A percentile compares a stretch with the other conserved stretches of the same genome.
phyloP scores from a whole-genome alignment of 495 filamentous ascomycete species.

The Massariosphaeria phaeospora region DNA sequence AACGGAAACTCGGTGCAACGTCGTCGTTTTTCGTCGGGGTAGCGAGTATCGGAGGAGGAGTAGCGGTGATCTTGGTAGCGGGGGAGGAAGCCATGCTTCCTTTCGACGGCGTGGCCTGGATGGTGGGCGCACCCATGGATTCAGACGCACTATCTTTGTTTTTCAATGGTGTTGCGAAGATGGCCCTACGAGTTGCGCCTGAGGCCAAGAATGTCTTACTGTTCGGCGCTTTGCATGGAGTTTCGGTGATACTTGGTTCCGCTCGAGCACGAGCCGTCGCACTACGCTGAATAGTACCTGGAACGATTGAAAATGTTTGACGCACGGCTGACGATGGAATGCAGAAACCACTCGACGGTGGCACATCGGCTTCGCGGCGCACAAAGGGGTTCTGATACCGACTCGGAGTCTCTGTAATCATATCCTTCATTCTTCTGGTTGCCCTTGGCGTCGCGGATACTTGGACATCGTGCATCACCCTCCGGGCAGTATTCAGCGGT shows the following conservation, averaged over 20 bases:
- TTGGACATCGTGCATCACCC: conserved; percentile 43
- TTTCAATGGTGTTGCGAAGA: conserved; percentile 26
- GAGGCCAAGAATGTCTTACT: neutral
- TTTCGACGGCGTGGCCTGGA: neutral
- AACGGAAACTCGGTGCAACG: neutral
- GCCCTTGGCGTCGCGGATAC: conserved; percentile 39
- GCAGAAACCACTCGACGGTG: conserved; percentile 25
- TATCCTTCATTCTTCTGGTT: conserved; percentile 15
- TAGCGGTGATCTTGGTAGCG: neutral
- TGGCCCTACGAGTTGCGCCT: neutral
- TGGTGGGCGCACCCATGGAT: neutral
- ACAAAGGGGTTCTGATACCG: conserved; percentile 22
- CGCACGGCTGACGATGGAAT: conserved; percentile 36
- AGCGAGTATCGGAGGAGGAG: conserved; percentile 11
- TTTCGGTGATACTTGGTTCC: conserved; percentile 16
- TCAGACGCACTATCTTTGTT: neutral
- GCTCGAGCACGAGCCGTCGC: neutral
- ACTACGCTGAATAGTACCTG: conserved; percentile 20
- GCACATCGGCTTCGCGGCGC: conserved; percentile 16
- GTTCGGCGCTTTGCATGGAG: conserved; percentile 17
- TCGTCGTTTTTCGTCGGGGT: conserved; percentile 16
- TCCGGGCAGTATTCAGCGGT: conserved; percentile 61
- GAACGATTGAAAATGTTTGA: conserved; percentile 10
- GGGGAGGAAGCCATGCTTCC: conserved; percentile 1
- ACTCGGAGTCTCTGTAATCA: conserved; percentile 21